These are phyloP conservation scores for Penicillium occitanis DNA, from an alignment of 2,329 filamentous ascomycete genomes.

Conservation along the genomic window DNA sequence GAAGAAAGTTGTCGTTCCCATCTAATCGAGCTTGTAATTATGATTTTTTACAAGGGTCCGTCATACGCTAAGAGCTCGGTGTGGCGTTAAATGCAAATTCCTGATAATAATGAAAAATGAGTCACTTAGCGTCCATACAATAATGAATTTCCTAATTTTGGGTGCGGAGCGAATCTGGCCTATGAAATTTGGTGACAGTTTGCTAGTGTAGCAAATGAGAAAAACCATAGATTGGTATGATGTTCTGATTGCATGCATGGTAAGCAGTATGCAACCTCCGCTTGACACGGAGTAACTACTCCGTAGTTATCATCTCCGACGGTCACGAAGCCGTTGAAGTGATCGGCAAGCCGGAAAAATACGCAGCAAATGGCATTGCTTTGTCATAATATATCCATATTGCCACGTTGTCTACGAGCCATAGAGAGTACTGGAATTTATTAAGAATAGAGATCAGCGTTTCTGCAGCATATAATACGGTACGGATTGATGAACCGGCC, in stretches of 20 bases:
- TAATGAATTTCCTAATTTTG: neutral
- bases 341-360: neutral
- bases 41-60: neutral
- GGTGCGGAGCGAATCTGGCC: neutral
- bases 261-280: neutral
- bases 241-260: neutral
- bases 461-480: neutral
- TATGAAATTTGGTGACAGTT: neutral
- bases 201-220: neutral
- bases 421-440: neutral
- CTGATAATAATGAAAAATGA: neutral
- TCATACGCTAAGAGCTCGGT: neutral
- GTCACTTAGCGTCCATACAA: neutral
- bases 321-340: neutral
- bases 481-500: neutral
- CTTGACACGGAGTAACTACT: neutral
- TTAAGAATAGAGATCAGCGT: neutral
- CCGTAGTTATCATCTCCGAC: neutral
- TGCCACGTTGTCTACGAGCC: neutral
- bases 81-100: neutral
- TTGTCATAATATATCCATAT: conserved; percentile 5
- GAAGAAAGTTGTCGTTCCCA: neutral
- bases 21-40: neutral
- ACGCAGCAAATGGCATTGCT: neutral
- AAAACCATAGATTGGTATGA: neutral